Conservation (phyloP, 225 moss, liverwort and hornwort genomes). For the Physcomitrellopsis africana region DNA sequence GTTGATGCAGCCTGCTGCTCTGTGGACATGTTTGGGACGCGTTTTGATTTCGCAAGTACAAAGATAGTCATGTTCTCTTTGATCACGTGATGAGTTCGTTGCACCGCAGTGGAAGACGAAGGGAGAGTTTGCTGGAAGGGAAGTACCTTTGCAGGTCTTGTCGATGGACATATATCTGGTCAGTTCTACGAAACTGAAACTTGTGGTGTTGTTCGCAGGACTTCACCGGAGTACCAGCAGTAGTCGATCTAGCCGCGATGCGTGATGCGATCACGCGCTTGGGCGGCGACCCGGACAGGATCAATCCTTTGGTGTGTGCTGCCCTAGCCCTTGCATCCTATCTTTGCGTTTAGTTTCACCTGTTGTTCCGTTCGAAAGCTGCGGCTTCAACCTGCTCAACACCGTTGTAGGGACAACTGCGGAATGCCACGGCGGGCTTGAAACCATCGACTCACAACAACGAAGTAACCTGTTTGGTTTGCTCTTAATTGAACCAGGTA, state of each 20-base stretch:
- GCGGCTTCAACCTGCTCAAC: neutral
- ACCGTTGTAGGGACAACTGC: constrained; percentile 1
- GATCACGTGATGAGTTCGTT: too few species aligned
- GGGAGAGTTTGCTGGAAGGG: neutral
- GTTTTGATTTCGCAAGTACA: too few species aligned
- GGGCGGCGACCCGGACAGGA: constrained; percentile 88
- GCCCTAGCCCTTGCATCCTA: constrained; percentile 7
- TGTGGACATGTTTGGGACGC: too few species aligned
- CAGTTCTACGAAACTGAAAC: constrained; percentile 23
- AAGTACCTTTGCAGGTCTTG: neutral
- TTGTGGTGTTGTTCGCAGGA: constrained; percentile 49
- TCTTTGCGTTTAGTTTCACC: neutral
- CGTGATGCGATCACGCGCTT: constrained; percentile 89
- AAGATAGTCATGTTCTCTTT: too few species aligned
- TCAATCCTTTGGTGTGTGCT: constrained; percentile 84
- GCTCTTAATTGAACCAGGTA: constrained; percentile 54
- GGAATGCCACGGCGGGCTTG: neutral
- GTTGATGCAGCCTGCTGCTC: too few species aligned
- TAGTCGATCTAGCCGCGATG: constrained; percentile 95
- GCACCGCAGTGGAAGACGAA: too few species aligned
- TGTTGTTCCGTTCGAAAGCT: neutral
- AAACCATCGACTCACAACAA: neutral
- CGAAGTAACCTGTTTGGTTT: constrained; percentile 19
- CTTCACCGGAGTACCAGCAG: constrained; percentile 95
- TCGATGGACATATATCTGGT: constrained; percentile 11